Conservation (phyloP, 345 rosid species). For the Eucalyptus fibrosa region DNA sequence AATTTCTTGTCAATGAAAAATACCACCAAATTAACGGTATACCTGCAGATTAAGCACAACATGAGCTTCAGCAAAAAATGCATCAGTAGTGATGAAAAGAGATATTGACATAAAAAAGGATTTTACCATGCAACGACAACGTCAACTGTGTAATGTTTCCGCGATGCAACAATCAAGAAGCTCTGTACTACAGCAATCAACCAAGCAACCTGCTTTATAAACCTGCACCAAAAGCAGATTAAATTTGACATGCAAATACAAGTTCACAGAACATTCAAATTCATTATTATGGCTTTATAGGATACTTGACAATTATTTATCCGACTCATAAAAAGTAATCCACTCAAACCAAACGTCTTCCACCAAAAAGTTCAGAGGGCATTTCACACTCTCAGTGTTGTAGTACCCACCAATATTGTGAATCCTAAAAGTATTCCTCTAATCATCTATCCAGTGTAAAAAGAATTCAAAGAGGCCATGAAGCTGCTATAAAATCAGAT, state of each 20-base stretch:
- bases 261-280: neutral
- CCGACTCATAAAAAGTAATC: neutral
- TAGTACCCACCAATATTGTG: neutral
- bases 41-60: conserved; percentile 34
- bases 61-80: neutral
- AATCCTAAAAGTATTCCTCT: neutral
- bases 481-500: neutral
- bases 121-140: conserved; percentile 90
- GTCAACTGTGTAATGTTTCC: conserved; percentile 96
- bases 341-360: neutral
- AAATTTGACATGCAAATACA: neutral
- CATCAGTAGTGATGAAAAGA: neutral
- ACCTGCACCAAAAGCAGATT: conserved; percentile 24
- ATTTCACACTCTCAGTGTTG: neutral
- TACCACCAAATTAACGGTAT: conserved; percentile 86
- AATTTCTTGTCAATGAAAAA: conserved; percentile 94
- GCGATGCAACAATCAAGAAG: conserved; percentile 83
- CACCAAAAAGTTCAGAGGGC: neutral
- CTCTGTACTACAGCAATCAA: conserved; percentile 73
- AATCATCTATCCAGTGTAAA: neutral
- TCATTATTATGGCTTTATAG: neutral
- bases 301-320: neutral
- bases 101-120: neutral
- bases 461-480: neutral
- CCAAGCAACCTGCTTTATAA: conserved; percentile 83